Base-by-base conservation (phyloP, 2,329 filamentous ascomycete genomes). In the Claviceps capensis region DNA sequence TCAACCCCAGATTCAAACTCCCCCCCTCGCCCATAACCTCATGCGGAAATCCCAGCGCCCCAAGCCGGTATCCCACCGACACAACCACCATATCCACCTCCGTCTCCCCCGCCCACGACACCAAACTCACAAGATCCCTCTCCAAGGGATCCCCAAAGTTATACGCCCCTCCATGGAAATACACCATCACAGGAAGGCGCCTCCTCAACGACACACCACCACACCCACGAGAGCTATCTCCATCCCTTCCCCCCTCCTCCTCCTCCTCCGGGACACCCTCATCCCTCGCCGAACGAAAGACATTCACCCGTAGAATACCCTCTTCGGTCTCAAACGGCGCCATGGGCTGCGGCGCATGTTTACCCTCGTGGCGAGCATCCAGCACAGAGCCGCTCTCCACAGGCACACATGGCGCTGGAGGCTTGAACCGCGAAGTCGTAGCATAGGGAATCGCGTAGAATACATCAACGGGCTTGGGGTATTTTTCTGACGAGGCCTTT, bases 21-120 rank as follows among this genome's bases (percentile, higher is more conserved):
- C 78, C 81, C 41, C 77, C 57, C 0, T 78, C 81, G 49, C 74
- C 74, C 42, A 41, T 6, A n/a, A 72, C 72, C 11, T 36, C 23
- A 72, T 67, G 42, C 30, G 87, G 65, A 65, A 91, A 88, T 0
- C 86, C 86, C 60, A 88, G 71, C 5, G 79, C 76, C 2, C 81
- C 80, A 48, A 86, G 72, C 9, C 84, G 74, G 64, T 86, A 81
- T 64, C 77, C 79, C 62, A 83, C 76, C 62, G 72, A 77, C 49
- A 83, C 72, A 37, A 70, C 77, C 43, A 86, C 69, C 49, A 85
- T 66, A 9, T 75, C 74, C 47, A 9, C 30, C 46, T 67, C 65
- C 3, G 67, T 65, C 45, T 67, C 65, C 3, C 67, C 65, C 2
- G 73, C 66, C 68, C 76, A 83, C 5, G 75, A 72, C 14, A 83